A percentile compares a stretch with the other conserved stretches of the same genome.
Evolutionary conservation across 2,329 filamentous ascomycete genomes (phyloP).

Genomic region (Huntiella savannae): DNA sequence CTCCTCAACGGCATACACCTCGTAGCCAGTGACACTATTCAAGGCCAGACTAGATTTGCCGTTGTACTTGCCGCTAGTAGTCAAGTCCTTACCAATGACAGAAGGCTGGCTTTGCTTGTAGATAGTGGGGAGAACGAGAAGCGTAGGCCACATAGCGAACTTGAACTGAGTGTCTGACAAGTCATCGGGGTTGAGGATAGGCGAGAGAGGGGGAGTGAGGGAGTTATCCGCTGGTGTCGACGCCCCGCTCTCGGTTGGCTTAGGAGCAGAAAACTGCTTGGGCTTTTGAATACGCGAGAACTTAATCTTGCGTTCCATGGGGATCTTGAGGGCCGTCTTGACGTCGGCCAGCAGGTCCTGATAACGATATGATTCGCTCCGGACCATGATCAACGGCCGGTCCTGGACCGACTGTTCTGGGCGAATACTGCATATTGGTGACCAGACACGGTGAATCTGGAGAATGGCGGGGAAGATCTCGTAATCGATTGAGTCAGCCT

Average conservation of each 20-base stretch:
- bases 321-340: conserved; percentile 50
- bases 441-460: conserved; percentile 62
- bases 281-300: conserved; percentile 44
- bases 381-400: conserved; percentile 44
- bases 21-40: conserved; percentile 50
- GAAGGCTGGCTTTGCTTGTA: conserved; percentile 10
- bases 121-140: conserved; percentile 4
- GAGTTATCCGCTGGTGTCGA: conserved; percentile 14
- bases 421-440: conserved; percentile 34
- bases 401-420: conserved; percentile 40
- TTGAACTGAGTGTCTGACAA: conserved; percentile 22
- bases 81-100: conserved; percentile 36
- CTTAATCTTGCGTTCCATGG: conserved; percentile 53
- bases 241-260: not conserved
- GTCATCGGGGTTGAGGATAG: conserved; percentile 19
- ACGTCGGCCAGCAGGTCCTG: conserved; percentile 58
- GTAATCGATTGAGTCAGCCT: conserved; percentile 38
- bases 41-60: conserved; percentile 47
- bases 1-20: conserved; percentile 72
- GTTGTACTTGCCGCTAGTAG: conserved; percentile 57
- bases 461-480: conserved; percentile 76
- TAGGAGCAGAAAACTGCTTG: conserved; percentile 19
- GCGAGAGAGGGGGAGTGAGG: conserved; percentile 24
- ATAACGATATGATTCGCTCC: conserved; percentile 50
- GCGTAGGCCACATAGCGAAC: conserved; percentile 3